Base-by-base conservation (phyloP, 148 eudicot species). In the Vaccinium corymbosum region DNA sequence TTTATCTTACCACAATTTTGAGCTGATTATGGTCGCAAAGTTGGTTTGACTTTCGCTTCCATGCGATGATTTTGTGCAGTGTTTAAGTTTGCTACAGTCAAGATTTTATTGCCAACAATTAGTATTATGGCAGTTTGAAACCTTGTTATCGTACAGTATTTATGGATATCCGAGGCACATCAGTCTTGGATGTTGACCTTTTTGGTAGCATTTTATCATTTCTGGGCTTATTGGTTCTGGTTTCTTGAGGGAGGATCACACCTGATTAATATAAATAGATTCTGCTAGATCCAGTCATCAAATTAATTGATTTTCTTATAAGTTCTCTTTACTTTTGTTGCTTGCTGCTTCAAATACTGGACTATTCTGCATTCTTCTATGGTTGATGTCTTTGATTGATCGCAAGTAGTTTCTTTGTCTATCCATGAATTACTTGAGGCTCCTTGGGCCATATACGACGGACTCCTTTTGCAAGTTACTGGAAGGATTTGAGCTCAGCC, bases 1-100 rank as follows among this genome's bases (percentile, higher is more conserved):
- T 25, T 49, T 52, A 68, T 70, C 27, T 11, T 35, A 61, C 76
- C 53, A n/a, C 78, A 78, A 71, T 76, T 77, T 82, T 50, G 81
- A 76, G 77, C 84, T 72, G 42, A 20, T 20, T 82, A 64, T 52
- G 62, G 77, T 76, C 81, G 79, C 22, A 81, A 35, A 64, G 66
- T 81, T 53, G 66, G 50, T 52, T 68, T 15, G 9, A 70, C 29
- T 35, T 50, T 29, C 57, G 15, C 15, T 35, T 56, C 38, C 51
- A 32, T 29, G 82, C 5, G 70, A 57, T 11, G 3, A 51, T 50
- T 53, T 52, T 32, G 57, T 38, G 49, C 32, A 16, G 46, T 7
- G 66, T 8, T 79, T 8, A 56, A 2, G 66, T 16, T 79, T 16
- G 66, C 56, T 8, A 27, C 19, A 46, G 61, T 52, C 13, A 22